Base-by-base conservation (phyloP, 2,329 filamentous ascomycete genomes). In the Alternaria novae-zelandiae region DNA sequence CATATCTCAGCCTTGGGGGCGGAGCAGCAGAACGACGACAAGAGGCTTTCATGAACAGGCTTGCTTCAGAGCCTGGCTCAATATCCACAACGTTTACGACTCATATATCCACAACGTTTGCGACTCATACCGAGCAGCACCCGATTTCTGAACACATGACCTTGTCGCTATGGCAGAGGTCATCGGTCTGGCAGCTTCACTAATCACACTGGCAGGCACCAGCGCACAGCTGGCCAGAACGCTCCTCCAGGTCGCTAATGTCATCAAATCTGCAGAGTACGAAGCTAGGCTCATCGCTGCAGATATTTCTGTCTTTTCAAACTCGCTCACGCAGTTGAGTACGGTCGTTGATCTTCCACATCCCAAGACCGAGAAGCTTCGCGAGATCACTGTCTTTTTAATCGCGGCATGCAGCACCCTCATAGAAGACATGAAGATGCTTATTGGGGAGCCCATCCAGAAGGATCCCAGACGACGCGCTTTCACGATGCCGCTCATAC, bases 381-480 rank as follows among this genome's bases (percentile, higher is more conserved):
- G 36, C 36, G 36, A 41, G 0, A 41, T 41, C 0, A 41, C 36
- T 2, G 36, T 41, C 36, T 15, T 41, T n/a, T 41, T 41, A 9
- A 41, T 41, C n/a, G 15, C 8, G 1, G 36, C 36, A 17, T 41
- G 36, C n/a, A 1, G 6, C 11, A 41, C 36, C 0, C 36, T 41
- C 5, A 41, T 41, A 5, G 36, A 41, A 3, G 36, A 41, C 3
- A 3, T 41, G 0, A 41, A 3, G 5, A 41, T 41, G 36, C 36
- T 41, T 1, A 41, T 41, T 5, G 36, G 36, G 6, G 9, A 41
- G 36, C 36, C 36, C 1, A n/a, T 41, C 3, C 36, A 41, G 1
- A 15, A 11, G 0, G n/a, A 41, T 0, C 15, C 36, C 9, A 0
- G n/a, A 17, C 0, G 36, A 5, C 36, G 15, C 3, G 36, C n/a